Conservation (phyloP, 106 monocot genomes). For the Allium fistulosum region DNA sequence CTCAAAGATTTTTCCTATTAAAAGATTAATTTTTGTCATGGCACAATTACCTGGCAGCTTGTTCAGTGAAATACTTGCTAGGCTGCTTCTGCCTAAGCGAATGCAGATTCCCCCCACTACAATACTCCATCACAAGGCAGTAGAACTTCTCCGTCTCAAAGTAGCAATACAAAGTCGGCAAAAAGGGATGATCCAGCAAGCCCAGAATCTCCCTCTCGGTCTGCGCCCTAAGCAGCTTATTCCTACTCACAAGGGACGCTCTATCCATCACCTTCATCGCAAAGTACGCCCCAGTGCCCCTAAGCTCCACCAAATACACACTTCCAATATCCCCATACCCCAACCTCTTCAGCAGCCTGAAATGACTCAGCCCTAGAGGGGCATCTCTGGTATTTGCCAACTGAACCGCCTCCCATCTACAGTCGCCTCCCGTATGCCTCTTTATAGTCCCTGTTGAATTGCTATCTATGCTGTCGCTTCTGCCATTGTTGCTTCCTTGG, state of each 20-base stretch:
- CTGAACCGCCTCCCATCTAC: conserved; percentile 17
- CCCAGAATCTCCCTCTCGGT: conserved; percentile 25
- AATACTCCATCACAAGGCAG: conserved; percentile 30
- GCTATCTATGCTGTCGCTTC: conserved; percentile 18
- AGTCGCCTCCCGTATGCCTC: conserved; percentile 17
- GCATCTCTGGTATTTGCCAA: conserved; percentile 17
- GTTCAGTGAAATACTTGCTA: conserved; percentile 20
- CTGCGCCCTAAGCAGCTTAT: conserved; percentile 22
- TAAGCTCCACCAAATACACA: conserved; percentile 24
- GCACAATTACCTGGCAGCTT: conserved; percentile 14
- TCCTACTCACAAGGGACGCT: conserved; percentile 21
- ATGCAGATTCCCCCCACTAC: conserved; percentile 25
- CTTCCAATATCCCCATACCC: conserved; percentile 28
- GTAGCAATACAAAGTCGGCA: conserved; percentile 19
- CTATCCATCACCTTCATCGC: conserved; percentile 30
- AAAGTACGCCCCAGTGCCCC: conserved; percentile 16
- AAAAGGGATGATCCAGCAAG: conserved; percentile 23
- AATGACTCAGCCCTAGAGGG: conserved; percentile 19
- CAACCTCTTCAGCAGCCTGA: conserved; percentile 18
- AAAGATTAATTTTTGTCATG: too few species aligned
- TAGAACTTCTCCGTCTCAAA: conserved; percentile 28
- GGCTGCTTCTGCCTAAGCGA: conserved; percentile 25
- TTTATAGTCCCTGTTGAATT: conserved; percentile 9
- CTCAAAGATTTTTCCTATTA: too few species aligned
- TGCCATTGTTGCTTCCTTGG: conserved; percentile 8